Evolutionary conservation across 2,329 filamentous ascomycete species (phyloP).

Genomic region (Ceratocystis huliohia): DNA sequence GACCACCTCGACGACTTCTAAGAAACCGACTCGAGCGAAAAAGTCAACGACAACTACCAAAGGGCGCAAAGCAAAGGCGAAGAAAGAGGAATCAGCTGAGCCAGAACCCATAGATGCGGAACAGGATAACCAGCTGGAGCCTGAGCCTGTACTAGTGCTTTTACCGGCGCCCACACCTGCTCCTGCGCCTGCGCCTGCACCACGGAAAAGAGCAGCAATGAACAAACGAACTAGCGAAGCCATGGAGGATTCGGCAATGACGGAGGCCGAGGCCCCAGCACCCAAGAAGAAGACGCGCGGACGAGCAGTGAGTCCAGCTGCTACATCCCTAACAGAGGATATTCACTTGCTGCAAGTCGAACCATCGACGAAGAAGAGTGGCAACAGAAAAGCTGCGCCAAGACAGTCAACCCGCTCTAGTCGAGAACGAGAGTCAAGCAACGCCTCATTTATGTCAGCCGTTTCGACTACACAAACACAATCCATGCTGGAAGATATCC

Average conservation of each 20-base stretch:
- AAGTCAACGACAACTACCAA: constrained; percentile 39
- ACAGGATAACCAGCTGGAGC: not conserved
- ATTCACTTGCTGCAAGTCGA: not conserved
- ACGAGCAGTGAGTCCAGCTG: constrained; percentile 35
- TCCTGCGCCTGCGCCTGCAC: constrained; percentile 26
- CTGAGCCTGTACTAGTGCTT: not conserved
- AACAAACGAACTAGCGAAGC: constrained; percentile 53
- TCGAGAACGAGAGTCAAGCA: constrained; percentile 27
- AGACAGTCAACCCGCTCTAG: constrained; percentile 29
- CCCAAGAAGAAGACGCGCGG: constrained; percentile 47
- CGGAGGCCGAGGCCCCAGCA: constrained; percentile 36
- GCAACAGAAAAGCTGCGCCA: constrained; percentile 33
- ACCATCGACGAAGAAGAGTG: constrained; percentile 24
- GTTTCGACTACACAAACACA: constrained; percentile 35
- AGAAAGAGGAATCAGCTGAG: constrained; percentile 44
- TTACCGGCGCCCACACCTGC: not conserved
- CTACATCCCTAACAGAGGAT: constrained; percentile 26
- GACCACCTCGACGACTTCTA: constrained; percentile 35
- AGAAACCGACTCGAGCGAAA: constrained; percentile 35
- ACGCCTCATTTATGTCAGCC: constrained; percentile 39
- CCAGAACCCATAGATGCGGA: constrained; percentile 24
- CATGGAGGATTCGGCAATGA: constrained; percentile 37
- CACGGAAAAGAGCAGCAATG: constrained; percentile 33
- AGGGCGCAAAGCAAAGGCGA: constrained; percentile 29
- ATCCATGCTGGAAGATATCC: constrained; percentile 32